Conservation (phyloP, 2,329 filamentous ascomycete species). For the Trichoderma afroharzianum region DNA sequence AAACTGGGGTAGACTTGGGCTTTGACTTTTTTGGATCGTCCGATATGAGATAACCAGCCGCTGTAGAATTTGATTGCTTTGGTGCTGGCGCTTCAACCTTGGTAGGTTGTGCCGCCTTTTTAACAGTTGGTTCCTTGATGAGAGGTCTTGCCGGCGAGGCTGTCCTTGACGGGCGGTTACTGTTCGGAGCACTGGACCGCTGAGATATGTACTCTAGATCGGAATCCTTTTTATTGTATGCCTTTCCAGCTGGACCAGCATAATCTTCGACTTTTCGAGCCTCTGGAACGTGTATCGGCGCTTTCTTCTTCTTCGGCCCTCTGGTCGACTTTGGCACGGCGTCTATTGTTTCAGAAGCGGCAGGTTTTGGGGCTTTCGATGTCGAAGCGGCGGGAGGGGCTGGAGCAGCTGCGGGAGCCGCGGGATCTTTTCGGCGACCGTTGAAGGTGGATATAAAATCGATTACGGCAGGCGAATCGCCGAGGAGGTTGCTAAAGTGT, state of each 20-base stretch:
- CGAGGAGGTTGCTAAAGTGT: slow-evolving; percentile 83
- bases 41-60: slow-evolving; percentile 79
- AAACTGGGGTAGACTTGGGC: slow-evolving; percentile 49
- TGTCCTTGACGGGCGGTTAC: slow-evolving; percentile 36
- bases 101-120: not conserved
- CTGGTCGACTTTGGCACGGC: slow-evolving; percentile 48
- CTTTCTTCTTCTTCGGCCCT: slow-evolving; percentile 54
- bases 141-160: slow-evolving; percentile 31
- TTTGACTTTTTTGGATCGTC: slow-evolving; percentile 60
- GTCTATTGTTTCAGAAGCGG: slow-evolving; percentile 31
- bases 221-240: slow-evolving; percentile 69
- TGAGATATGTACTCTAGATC: slow-evolving; percentile 70
- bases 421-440: slow-evolving; percentile 51
- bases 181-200: slow-evolving; percentile 39
- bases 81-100: slow-evolving; percentile 28
- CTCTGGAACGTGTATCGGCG: slow-evolving; percentile 59
- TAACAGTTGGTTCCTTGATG: slow-evolving; percentile 28
- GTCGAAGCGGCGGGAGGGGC: slow-evolving; percentile 11
- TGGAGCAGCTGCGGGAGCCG: slow-evolving; percentile 26
- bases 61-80: slow-evolving; percentile 55
- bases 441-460: slow-evolving; percentile 84
- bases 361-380: slow-evolving; percentile 21
- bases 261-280: slow-evolving; percentile 59
- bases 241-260: slow-evolving; percentile 61
- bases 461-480: slow-evolving; percentile 72